A percentile compares a stretch with the other conserved stretches of the same genome.
Evolutionary conservation across 192 early-diverging fungal genomes (phyloP).

Genomic region (Ramicandelaber brevisporus): DNA sequence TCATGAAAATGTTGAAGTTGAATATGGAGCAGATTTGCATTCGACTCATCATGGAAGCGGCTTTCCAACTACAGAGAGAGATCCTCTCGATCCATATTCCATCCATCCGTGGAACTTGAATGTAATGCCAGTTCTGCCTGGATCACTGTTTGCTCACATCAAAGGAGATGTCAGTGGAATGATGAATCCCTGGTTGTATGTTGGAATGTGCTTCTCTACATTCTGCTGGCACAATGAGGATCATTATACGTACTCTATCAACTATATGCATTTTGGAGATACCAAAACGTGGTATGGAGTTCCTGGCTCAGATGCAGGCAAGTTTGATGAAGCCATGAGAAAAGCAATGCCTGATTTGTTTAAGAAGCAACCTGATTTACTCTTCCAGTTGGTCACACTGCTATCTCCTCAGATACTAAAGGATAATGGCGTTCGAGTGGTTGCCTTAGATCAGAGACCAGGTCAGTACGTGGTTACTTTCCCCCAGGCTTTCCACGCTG

Average conservation of each 20-base stretch:
- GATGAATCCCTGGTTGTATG: constrained; percentile 94
- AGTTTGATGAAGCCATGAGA: constrained; percentile 67
- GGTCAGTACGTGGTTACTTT: constrained; percentile 89
- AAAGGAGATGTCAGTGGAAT: constrained; percentile 85
- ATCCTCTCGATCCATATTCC: constrained; percentile 37
- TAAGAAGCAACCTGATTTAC: constrained; percentile 66
- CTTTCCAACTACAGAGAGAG: constrained; percentile 45
- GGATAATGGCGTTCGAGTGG: constrained; percentile 46
- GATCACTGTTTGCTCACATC: constrained; percentile 71
- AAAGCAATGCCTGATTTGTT: constrained; percentile 66
- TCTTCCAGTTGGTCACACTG: constrained; percentile 88
- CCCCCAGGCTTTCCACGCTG: constrained; percentile 81
- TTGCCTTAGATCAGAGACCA: constrained; percentile 62
- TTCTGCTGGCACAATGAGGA: constrained; percentile 99
- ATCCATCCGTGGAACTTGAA: constrained; percentile 69
- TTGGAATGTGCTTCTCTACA: constrained; percentile 83
- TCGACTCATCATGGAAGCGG: constrained; percentile 76
- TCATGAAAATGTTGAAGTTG: constrained; percentile 72
- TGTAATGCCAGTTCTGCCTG: constrained; percentile 50
- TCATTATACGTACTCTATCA: constrained; percentile 89
- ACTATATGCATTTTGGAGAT: constrained; percentile 89
- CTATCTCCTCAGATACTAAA: constrained; percentile 48
- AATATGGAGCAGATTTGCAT: constrained; percentile 92
- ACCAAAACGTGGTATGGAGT: constrained; percentile 98
- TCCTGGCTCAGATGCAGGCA: constrained; percentile 45